These are phyloP conservation scores for Wickerhamiella sergipiensis DNA, from an alignment of 805 yeast genomes.

Conservation along the genomic window DNA sequence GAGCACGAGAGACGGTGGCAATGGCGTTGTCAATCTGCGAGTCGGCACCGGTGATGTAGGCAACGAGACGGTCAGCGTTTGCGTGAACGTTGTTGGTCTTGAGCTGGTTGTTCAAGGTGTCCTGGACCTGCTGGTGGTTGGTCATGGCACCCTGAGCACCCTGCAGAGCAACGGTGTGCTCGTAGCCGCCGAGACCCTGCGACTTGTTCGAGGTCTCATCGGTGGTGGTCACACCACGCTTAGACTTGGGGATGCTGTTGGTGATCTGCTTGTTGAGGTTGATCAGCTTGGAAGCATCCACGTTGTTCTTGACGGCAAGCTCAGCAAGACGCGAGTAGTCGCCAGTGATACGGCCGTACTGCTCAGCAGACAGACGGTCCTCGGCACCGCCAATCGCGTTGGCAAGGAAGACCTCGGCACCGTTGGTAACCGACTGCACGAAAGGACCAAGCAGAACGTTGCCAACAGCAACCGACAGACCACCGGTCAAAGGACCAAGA, in stretches of 20 bases:
- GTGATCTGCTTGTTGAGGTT: slow-evolving; percentile 12
- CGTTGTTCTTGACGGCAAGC: slow-evolving; percentile 11
- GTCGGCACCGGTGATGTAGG: slow-evolving; percentile 22
- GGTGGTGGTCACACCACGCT: not conserved
- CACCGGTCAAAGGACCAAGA: slow-evolving; percentile 13
- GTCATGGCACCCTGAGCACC: slow-evolving; percentile 12
- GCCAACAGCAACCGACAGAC: slow-evolving; percentile 12
- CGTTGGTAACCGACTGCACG: slow-evolving; percentile 22
- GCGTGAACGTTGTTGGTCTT: slow-evolving; percentile 6
- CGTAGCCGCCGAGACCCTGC: not conserved
- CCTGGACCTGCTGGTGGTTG: slow-evolving; percentile 13
- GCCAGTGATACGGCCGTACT: slow-evolving; percentile 11
- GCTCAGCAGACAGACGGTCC: slow-evolving; percentile 10
- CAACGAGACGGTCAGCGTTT: slow-evolving; percentile 9
- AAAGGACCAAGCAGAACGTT: slow-evolving; percentile 19
- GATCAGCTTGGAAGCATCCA: slow-evolving; percentile 9
- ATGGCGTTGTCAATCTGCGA: slow-evolving; percentile 22
- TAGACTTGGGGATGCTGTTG: slow-evolving; percentile 6
- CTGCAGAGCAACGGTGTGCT: not conserved
- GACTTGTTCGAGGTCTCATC: not conserved
- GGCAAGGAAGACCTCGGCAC: slow-evolving; percentile 21
- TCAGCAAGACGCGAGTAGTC: slow-evolving; percentile 13
- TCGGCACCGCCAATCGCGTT: slow-evolving; percentile 14
- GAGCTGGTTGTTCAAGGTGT: slow-evolving; percentile 7
- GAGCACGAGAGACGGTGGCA: slow-evolving; percentile 12